Percentiles rank a stretch among this genome's conserved stretches.
These are phyloP conservation scores for Nitzschia sp. DNA, from an alignment of 108 stramenopile species.

Conservation along the genomic window DNA sequence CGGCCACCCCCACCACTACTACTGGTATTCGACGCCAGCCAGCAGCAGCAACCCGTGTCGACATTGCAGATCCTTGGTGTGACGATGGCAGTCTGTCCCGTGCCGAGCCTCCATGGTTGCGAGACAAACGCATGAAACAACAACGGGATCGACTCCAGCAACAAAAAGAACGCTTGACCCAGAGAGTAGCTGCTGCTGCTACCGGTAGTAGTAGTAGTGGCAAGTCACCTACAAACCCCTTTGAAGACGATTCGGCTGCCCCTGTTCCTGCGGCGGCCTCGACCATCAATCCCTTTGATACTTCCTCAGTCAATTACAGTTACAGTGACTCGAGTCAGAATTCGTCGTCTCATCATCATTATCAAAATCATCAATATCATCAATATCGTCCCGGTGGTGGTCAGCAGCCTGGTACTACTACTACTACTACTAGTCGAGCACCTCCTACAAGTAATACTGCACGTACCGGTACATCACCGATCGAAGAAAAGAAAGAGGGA, in stretches of 20 bases:
- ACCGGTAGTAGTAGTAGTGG: too few relatives aligned
- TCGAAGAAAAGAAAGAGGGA: neutral
- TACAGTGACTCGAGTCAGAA: conserved; percentile 13
- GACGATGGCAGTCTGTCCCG: conserved; percentile 16
- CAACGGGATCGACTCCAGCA: neutral
- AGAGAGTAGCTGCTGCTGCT: neutral
- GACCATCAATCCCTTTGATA: conserved; percentile 12
- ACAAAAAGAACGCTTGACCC: neutral
- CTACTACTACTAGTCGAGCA: too few relatives aligned
- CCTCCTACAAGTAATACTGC: too few relatives aligned
- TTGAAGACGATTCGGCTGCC: neutral
- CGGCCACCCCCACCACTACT: too few relatives aligned
- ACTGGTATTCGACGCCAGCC: neutral
- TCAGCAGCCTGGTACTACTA: too few relatives aligned
- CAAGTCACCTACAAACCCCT: conserved; percentile 15
- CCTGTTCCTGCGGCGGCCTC: neutral
- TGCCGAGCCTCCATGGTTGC: conserved; percentile 15
- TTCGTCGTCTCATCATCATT: conserved; percentile 4
- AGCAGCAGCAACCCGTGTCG: neutral
- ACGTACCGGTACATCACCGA: neutral
- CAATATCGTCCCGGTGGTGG: too few relatives aligned
- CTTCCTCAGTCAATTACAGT: neutral
- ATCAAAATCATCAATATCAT: too few relatives aligned
- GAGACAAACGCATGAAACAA: conserved; percentile 4
- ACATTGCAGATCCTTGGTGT: conserved; percentile 2